Conservation (phyloP, 352 stramenopile species). For the Pythium sukuiense region DNA sequence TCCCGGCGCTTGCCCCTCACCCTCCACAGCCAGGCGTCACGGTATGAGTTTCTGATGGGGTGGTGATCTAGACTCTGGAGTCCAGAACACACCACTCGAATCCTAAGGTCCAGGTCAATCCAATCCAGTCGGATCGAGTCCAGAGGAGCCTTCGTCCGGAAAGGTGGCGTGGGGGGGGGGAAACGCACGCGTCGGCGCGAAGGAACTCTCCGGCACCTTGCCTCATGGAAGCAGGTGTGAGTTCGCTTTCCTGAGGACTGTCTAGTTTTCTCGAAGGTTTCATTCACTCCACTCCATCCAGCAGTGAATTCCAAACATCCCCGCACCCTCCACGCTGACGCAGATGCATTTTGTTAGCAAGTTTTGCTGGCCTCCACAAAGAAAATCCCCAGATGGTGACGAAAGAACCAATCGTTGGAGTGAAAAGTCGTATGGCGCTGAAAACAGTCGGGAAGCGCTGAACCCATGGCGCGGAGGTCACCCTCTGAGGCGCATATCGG, state of each 20-base stretch:
- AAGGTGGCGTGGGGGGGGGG: neutral
- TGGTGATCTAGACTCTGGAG: conserved; percentile 1
- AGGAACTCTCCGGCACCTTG: conserved; percentile 2
- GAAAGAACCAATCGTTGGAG: conserved; percentile 1
- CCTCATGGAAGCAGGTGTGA: neutral
- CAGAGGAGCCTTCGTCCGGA: neutral
- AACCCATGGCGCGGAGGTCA: neutral
- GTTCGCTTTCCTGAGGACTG: neutral
- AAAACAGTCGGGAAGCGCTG: neutral
- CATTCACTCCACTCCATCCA: no score
- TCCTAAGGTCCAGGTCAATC: neutral
- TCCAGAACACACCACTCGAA: neutral
- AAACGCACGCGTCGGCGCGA: conserved; percentile 1
- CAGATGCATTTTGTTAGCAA: neutral
- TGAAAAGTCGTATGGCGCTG: neutral
- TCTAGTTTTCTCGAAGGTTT: neutral
- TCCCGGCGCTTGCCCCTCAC: neutral
- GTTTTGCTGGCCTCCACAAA: neutral
- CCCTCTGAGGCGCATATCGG: no score
- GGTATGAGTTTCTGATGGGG: neutral
- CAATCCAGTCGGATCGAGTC: neutral
- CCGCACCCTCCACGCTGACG: no score
- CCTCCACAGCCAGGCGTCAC: neutral
- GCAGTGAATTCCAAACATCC: neutral
- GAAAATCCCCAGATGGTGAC: neutral